Base-by-base conservation (phyloP, 1,139 yeast species). In the Lodderomyces jiufengensis region DNA sequence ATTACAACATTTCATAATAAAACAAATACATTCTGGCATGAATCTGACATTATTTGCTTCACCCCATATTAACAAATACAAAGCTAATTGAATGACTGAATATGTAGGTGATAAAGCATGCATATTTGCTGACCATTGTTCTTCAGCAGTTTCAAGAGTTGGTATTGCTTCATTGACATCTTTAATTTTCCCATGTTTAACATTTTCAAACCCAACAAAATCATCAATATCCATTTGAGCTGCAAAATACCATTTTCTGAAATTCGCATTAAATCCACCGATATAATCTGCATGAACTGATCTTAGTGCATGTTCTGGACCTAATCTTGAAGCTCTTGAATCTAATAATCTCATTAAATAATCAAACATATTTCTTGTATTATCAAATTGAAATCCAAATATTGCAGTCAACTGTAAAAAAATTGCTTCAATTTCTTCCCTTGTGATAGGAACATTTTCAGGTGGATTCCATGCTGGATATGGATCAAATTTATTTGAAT, bases 221-320 rank as follows among this genome's bases (percentile, higher is more conserved):
- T 84, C 90, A 58, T 88, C 96, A 48, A 86, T 67, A 59, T 86
- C 95, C 43, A 87, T 63, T 62, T 84, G 92, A 29, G 97, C 88
- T 23, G 97, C 96, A 63, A 92, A 87, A 61, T 86, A 92, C 98
- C 98, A 92, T 57, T 85, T 90, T 52, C 85, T 77, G 64, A 84
- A 92, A 61, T 92, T 92, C 22, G 97, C 83, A 44, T 87, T 78
- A 46, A 84, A 84, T 36, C 97, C 97, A 29, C 97, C 97, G 53
- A 92, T 78, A 50, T 81, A 82, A 40, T 83, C 84, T 0, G 82
- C 84, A 57, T 83, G 88, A 31, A 82, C 49, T 0, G 85, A 70
- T 31, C 66, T 56, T 38, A 83, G 61, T 0, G 90, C 87, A 32
- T 60, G 65, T 1, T 45, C 47, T 0, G 84, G 74, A 0, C 70